Percentiles rank a stretch among this genome's conserved stretches.
phyloP scores from a whole-genome alignment of 345 rosid species.

The Euphorbia tirucalli region DNA sequence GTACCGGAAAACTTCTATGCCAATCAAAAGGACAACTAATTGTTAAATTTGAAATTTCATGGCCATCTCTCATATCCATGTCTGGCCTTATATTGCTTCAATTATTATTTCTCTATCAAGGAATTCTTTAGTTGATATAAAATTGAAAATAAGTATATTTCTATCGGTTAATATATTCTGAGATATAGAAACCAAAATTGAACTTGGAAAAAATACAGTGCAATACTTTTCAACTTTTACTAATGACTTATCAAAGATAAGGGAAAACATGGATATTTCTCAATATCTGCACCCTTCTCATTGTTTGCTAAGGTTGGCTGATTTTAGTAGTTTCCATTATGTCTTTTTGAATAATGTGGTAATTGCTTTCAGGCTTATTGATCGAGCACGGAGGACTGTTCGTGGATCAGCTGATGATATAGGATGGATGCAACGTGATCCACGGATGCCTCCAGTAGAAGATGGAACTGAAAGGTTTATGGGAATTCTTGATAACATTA shows the following conservation, averaged over 20 bases:
- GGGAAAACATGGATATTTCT: background rate
- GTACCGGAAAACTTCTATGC: no score
- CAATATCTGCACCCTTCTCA: background rate
- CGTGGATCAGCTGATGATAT: constrained; percentile 96
- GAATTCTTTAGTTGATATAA: no score
- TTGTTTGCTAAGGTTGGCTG: background rate
- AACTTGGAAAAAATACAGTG: background rate
- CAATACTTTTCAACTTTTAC: background rate
- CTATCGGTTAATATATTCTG: no score
- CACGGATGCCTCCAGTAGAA: constrained; percentile 78
- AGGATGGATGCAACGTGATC: constrained; percentile 80
- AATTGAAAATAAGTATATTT: no score
- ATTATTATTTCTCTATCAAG: no score
- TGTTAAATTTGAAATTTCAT: no score
- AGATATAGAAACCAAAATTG: no score
- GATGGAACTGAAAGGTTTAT: constrained; percentile 82
- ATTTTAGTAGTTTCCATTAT: background rate
- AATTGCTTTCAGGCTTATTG: constrained; percentile 61
- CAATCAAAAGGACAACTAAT: no score
- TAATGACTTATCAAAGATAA: background rate
- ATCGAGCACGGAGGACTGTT: constrained; percentile 84
- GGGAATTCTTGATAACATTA: constrained; percentile 69
- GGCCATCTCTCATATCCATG: no score
- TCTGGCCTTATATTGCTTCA: no score
- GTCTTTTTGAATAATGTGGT: background rate